Conservation (phyloP, 441 rosid genomes). For the Viola pubescens region DNA sequence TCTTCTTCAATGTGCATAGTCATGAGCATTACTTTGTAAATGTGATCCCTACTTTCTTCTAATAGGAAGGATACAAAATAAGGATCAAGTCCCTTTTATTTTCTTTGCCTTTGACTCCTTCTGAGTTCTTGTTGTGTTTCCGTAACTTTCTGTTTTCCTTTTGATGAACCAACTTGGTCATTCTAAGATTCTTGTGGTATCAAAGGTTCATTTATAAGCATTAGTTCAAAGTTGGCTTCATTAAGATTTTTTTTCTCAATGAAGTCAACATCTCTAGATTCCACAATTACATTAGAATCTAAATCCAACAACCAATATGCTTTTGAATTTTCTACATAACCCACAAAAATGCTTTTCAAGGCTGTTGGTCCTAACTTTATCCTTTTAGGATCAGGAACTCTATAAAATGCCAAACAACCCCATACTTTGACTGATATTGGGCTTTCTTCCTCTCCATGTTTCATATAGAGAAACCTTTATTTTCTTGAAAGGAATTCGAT, state of each 20-base stretch:
- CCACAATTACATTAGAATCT: no score
- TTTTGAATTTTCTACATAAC: no score
- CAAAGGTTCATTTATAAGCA: not conserved
- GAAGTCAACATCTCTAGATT: no score
- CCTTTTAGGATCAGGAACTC: no score
- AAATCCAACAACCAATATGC: no score
- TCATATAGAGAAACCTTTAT: not conserved
- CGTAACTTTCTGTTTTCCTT: no score
- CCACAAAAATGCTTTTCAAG: no score
- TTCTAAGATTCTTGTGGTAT: not conserved
- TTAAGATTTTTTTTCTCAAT: no score
- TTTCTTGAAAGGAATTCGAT: no score
- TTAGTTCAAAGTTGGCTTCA: not conserved
- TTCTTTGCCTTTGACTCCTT: not conserved
- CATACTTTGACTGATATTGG: not conserved
- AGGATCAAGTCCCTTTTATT: not conserved
- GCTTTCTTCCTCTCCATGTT: not conserved
- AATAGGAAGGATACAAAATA: not conserved
- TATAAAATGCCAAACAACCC: no score
- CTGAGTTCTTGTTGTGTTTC: not conserved
- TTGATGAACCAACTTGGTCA: no score
- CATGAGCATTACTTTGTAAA: not conserved
- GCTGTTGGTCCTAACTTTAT: no score
- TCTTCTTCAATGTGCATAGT: not conserved
- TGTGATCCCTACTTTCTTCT: not conserved